Evolutionary conservation across 1,139 yeast genomes (phyloP).

Genomic region (Geotrichum siamense): DNA sequence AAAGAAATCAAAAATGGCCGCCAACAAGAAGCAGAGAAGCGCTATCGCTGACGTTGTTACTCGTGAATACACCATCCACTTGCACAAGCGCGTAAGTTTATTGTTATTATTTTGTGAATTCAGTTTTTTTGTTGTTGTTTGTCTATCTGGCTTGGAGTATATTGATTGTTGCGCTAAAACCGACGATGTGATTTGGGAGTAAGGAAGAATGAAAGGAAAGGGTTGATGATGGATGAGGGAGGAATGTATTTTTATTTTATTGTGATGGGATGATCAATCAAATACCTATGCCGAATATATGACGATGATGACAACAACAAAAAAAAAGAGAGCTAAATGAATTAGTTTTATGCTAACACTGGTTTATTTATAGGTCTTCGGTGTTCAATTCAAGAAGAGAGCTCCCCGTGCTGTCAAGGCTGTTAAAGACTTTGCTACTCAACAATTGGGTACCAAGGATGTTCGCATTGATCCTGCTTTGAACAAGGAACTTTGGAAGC

Average conservation of each 20-base stretch:
- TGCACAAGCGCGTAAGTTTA: constrained; percentile 93
- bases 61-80: constrained; percentile 99
- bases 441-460: constrained; percentile 99
- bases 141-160: not conserved
- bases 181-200: not conserved
- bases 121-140: not conserved
- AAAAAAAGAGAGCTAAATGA: too few species aligned
- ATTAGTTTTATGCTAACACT: too few species aligned
- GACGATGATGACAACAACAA: too few species aligned
- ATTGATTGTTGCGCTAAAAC: not conserved
- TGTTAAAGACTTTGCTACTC: constrained; percentile 95
- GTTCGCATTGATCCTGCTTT: constrained; percentile 98
- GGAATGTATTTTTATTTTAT: too few species aligned
- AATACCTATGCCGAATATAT: too few species aligned
- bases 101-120: not conserved
- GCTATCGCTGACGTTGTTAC: constrained; percentile 99
- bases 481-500: constrained; percentile 98
- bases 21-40: constrained; percentile 47
- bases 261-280: too few species aligned
- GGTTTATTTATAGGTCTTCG: too few species aligned
- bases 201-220: not conserved
- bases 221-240: not conserved
- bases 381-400: constrained; percentile 98
- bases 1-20: constrained; percentile 31
- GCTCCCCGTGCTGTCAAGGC: constrained; percentile 99